Conservation (phyloP, 345 rosid genomes). For the Luvunga scandens region DNA sequence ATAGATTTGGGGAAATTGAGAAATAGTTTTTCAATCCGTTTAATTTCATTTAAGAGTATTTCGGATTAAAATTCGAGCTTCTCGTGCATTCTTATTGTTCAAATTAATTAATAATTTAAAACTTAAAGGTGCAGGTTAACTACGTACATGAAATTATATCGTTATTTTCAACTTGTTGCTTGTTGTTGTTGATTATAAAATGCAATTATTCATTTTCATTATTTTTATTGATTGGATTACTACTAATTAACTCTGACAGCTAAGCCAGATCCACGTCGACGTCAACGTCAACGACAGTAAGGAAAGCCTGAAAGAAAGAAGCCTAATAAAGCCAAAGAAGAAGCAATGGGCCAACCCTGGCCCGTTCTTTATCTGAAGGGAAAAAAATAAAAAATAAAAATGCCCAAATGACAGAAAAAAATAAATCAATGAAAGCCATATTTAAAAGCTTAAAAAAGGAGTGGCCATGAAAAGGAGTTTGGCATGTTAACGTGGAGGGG, state of each 20-base stretch:
- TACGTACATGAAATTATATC: no score
- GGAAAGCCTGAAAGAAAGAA: slow-evolving; percentile 6
- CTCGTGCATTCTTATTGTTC: no score
- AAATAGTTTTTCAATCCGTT: no score
- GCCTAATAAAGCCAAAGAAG: slow-evolving; percentile 11
- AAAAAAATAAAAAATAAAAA: background rate
- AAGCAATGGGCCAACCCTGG: slow-evolving; percentile 13
- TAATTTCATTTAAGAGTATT: no score
- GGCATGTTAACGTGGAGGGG: slow-evolving; percentile 43
- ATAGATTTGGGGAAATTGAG: no score
- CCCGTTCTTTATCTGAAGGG: background rate
- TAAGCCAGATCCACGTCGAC: slow-evolving; percentile 13
- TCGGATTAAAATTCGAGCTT: no score
- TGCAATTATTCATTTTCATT: no score
- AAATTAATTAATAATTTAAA: no score
- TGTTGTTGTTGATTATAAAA: no score
- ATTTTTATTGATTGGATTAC: no score
- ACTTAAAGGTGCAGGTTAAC: no score
- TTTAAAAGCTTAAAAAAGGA: slow-evolving; percentile 3
- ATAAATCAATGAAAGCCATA: background rate
- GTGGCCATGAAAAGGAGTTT: background rate
- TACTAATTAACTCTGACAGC: background rate
- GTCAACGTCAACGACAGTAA: slow-evolving; percentile 7
- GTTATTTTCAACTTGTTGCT: no score
- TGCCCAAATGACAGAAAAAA: background rate